A percentile compares a stretch with the other conserved stretches of the same genome.
These are phyloP conservation scores for Carex myosuroides DNA, from an alignment of 176 grass and related monocot genomes.

Conservation along the genomic window DNA sequence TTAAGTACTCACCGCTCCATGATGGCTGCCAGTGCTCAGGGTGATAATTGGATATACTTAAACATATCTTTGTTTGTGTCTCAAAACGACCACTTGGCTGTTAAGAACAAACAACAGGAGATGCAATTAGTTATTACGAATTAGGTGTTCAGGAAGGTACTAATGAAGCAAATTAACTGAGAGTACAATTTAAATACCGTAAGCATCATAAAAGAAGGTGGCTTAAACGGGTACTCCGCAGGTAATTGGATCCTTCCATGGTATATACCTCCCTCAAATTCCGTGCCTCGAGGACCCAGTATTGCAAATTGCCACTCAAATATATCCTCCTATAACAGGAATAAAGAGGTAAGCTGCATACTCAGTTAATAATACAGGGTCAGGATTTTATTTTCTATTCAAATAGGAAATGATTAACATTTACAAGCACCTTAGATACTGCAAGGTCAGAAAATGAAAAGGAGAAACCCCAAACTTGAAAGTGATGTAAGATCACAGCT, in stretches of 20 bases:
- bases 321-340: constrained; percentile 63
- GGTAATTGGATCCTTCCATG: constrained; percentile 93
- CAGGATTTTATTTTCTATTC: neutral
- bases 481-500: neutral
- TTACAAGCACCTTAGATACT: neutral
- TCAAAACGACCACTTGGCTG: constrained; percentile 99
- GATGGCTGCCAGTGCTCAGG: constrained; percentile 98
- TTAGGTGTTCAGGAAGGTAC: neutral
- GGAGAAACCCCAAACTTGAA: neutral
- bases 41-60: constrained; percentile 99
- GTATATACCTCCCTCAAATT: constrained; percentile 97
- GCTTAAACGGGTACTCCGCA: constrained; percentile 92
- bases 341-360: neutral
- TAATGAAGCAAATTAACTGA: neutral
- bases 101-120: constrained; percentile 17
- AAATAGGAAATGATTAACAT: neutral
- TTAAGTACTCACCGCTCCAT: constrained; percentile 73
- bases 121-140: neutral
- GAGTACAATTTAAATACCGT: constrained; percentile 35
- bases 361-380: neutral
- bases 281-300: constrained; percentile 66
- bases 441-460: neutral
- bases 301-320: constrained; percentile 99
- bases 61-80: constrained; percentile 95
- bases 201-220: constrained; percentile 91